Base-by-base conservation (phyloP, 2,329 filamentous ascomycete genomes). In the Chaetoscypha palmicola region DNA sequence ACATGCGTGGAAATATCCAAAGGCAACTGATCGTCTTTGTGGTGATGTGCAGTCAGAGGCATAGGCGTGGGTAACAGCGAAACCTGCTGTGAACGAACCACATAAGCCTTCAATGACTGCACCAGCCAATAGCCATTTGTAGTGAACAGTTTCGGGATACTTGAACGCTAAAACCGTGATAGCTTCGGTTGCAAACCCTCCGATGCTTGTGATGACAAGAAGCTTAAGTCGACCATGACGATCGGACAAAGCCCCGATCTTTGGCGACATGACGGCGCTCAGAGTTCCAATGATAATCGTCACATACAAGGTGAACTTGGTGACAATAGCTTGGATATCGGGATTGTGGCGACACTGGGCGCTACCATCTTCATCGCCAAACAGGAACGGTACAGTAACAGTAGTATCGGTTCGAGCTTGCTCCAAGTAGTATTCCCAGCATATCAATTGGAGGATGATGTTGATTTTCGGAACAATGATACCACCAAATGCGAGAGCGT, bases 1-100 rank as follows among this genome's bases (percentile, higher is more conserved):
- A 54, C 83, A 89, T 9, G 87, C 89, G 57, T 97, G 87, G 56
- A 97, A 83, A 61, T 90, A 91, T 5, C 88, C 90, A 62, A 97
- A 92, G 3, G 81, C 79, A 5, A 94, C 84, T 47, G 83, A 86
- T 16, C 92, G 80, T 58, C 78, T 79, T 22, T 85, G 83, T 0
- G 89, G 86, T 3, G 84, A 71, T 0, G 89, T 91, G 64, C 88
- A 95, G 64, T 98, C 92, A 31, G 87, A 82, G 10, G 86, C 83
- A 64, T 97, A 98, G 0, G 91, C 88, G 62, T 94, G 83, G 17
- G 79, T 81, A 16, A 83, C 69, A 35, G 83, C 80, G 69, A 84
- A 84, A 21, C 83, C 83, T 1, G 87, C 79, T 1, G 89, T 94
- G 62, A 96, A 95, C 1, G 90, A 95, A 5, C 92, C 92, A 8